Conservation (phyloP, 2,329 filamentous ascomycete genomes). For the Teratosphaeria destructans region DNA sequence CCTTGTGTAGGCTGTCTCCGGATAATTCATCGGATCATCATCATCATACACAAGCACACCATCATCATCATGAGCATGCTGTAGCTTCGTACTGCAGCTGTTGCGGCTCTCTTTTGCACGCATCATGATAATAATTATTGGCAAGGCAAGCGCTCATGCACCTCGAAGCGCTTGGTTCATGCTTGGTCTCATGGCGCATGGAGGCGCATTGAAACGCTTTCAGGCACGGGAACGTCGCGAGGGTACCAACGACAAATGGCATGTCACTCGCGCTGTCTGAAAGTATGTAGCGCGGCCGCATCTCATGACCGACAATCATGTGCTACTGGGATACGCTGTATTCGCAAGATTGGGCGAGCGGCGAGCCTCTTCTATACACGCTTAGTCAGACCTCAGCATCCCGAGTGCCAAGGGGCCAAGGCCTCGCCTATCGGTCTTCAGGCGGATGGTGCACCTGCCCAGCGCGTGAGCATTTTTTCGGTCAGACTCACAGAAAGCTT, state of each 20-base stretch:
- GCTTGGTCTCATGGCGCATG: not conserved
- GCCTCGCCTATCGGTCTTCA: not conserved
- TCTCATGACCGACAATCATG: not conserved
- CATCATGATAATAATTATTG: not conserved
- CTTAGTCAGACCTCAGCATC: not conserved
- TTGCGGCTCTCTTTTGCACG: not conserved
- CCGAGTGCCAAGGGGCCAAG: not conserved
- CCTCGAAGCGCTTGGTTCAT: not conserved
- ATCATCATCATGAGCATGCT: not conserved
- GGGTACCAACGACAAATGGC: not conserved
- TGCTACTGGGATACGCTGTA: not conserved
- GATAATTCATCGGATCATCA: too few species aligned
- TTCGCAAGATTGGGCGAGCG: not conserved
- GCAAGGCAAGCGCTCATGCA: not conserved
- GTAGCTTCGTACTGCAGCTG: not conserved
- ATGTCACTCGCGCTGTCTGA: not conserved
- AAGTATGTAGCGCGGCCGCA: not conserved
- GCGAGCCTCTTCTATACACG: not conserved
- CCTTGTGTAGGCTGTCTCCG: too few species aligned
- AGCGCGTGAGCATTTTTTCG: not conserved
- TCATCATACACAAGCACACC: not conserved
- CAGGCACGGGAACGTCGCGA: not conserved
- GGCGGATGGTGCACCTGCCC: constrained; percentile 6
- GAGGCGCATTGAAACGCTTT: not conserved
- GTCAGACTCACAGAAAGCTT: not conserved